Base-by-base conservation (phyloP, 768 basidiomycete species). In the Lactifluus echinatus region DNA sequence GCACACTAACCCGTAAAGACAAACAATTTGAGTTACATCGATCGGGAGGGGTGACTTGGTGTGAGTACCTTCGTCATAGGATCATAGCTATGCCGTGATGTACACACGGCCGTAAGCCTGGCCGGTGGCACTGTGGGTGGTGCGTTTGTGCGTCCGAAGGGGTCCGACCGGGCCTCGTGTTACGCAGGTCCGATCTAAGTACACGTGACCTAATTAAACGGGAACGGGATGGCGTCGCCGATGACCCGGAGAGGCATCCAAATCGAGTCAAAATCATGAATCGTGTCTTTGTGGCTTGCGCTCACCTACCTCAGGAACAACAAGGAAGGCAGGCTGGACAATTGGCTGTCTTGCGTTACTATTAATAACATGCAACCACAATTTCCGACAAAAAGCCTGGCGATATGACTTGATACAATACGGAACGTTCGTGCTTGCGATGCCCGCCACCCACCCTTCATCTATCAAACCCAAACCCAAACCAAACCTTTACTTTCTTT, bases 391-490 rank as follows among this genome's bases (percentile, higher is more conserved):
- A 40, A 40, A 40, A 40, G 8, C n/a, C 39, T 40, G 19, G 8
- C 4, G 8, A 8, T 40, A 24, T 8, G 28, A 15, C 6, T 21
- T 28, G n/a, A 10, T 4, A 17, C 37, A 15, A 4, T 28, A 7
- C 29, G 45, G 47, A 24, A 46, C 34, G 23, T 17, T n/a, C 4
- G 34, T 7, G 12, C 53, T 14, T 3, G 4, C 36, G 24, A 24
- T 23, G 21, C 6, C 10, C 31, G 5, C 17, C 14, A 5, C 19
- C 2, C 19, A 28, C 21, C 23, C 34, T n/a, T 21, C 53, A 37
- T 28, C 31, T 28, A 54, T 54, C 53, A 46, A 54, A 54, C 53
- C 53, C n/a, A n/a, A n/a, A n/a, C n/a, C n/a, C n/a, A n/a, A n/a
- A n/a, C n/a, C 53, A 45, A 53, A 53, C 53, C 53, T 46, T 46